Base-by-base conservation (phyloP, 345 rosid species). In the Salix koriyanagi region DNA sequence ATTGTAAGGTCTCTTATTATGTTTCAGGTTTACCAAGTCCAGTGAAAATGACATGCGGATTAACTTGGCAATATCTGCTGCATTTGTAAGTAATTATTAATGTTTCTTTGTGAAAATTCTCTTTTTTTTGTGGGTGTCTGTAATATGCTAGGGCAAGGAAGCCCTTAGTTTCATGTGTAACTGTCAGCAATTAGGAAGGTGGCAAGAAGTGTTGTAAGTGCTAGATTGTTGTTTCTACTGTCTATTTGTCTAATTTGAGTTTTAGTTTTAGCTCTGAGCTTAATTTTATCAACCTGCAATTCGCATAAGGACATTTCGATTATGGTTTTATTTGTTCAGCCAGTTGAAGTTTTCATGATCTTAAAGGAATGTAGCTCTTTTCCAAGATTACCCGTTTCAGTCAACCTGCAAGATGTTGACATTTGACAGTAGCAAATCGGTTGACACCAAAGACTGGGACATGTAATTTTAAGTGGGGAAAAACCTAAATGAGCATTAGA, bases 11-110 rank as follows among this genome's bases (percentile, higher is more conserved):
- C 37, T 79, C 41, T 5, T 61, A 64, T 16, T 70, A 39, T 56
- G 74, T 60, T 84, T 70, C 86, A 94, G 99, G 92, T 92, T 80
- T 89, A 75, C 92, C 72, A 92, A 83, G 88, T 92, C 97, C 32
- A 80, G 88, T 72, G 79, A 41, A 36, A 86, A 85, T 71, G 98
- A 92, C 67, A 76, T 82, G 79, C 87, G 83, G 65, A 92, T 96
- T 89, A 96, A 96, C 88, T 75, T 94, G 75, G 98, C 92, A 79
- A 92, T 94, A 84, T 83, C 97, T 81, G 93, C 86, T 80, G 94
- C 79, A 79, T 96, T 94, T 79, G 99, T 96, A 87, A 96, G 99
- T 91, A 25, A 41, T 76, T 60, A 41, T 30, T 34, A 25, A 48
- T 23, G 9, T n/a, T 65, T 50, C 21, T 21, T 36, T 64, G 36